Evolutionary conservation across 1,284 basidiomycete species (phyloP), one percentile per base, ranked within the genome.

Genomic region (Trametes hirsuta): DNA sequence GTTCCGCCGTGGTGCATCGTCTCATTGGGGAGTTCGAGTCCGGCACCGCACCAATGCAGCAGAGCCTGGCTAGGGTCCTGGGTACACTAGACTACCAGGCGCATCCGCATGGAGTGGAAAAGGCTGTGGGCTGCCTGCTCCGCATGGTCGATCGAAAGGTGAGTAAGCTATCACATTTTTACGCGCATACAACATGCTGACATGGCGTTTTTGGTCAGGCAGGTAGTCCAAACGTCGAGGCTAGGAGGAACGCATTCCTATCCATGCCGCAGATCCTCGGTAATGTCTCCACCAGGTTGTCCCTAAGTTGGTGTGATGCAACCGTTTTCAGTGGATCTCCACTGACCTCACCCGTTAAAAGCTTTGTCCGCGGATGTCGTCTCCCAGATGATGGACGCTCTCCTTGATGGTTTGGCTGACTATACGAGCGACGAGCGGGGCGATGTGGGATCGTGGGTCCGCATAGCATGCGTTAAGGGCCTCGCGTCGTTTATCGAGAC

Each of bases 361-460:
- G 88, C 76, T 64, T 65, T 90, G 55, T 72, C 81, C 48, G 69
- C 80, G 36, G 75, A 74, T 48, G 65, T 74, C 30, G 75, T 84
- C 53, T 73, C 74, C 55, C 67, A 76, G 15, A 70, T 90, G 58
- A 77, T 84, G 56, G 77, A 84, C 56, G 79, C 81, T 22, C 70
- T 92, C 47, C 74, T 90, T 21, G 71, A 69, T 12, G 95, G 94
- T 2, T 74, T 99, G 41, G 80, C 85, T 15, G 97, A 99, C 77
- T 98, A 98, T 71, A 90, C 94, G 1, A 88, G 86, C 35, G 97
- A 99, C 71, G 92, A 97, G 74, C 85, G 97, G 58, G 97, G 97
- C 4, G 97, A 99, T 71, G 93, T 99, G 24, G 97, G 97, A 30
- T 98, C 96, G 0, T 98, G 96, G 96, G 85, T 97, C 34, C 90